A percentile compares a stretch with the other conserved stretches of the same genome.
Conservation (phyloP, 192 early-diverging fungal species). For the Umbelopsis ramanniana region DNA sequence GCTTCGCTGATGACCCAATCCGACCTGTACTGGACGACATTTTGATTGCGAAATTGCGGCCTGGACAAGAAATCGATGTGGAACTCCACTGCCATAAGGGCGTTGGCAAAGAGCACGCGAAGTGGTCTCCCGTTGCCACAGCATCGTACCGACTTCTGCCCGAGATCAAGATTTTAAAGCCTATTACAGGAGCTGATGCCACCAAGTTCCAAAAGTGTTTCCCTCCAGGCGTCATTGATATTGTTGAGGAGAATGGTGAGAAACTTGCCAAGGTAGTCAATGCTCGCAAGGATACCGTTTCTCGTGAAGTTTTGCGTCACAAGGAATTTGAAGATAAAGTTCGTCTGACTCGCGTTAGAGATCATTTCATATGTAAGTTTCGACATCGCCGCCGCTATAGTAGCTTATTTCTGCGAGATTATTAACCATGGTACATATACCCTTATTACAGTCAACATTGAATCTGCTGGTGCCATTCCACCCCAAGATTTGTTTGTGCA, state of each 20-base stretch:
- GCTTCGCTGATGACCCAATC: slow-evolving; percentile 71
- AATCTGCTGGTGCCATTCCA: slow-evolving; percentile 82
- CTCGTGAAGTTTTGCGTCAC: slow-evolving; percentile 91
- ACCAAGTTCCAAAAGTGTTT: slow-evolving; percentile 87
- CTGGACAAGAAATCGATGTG: slow-evolving; percentile 84
- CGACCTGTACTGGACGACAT: slow-evolving; percentile 90
- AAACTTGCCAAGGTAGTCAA: slow-evolving; percentile 83
- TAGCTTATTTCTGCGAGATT: background rate
- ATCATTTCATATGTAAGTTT: slow-evolving; percentile 96
- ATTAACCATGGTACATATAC: background rate
- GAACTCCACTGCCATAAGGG: slow-evolving; percentile 93
- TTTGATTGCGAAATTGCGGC: slow-evolving; percentile 89
- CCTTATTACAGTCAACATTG: slow-evolving; percentile 68
- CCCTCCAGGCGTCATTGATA: slow-evolving; percentile 81
- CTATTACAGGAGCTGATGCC: slow-evolving; percentile 84
- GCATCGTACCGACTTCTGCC: slow-evolving; percentile 95
- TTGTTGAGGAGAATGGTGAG: slow-evolving; percentile 69
- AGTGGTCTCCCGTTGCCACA: slow-evolving; percentile 96
- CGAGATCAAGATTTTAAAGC: slow-evolving; percentile 82
- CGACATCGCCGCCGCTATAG: background rate
- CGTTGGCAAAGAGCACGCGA: slow-evolving; percentile 94
- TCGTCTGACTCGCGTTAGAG: slow-evolving; percentile 83
- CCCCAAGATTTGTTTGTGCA: slow-evolving; percentile 79
- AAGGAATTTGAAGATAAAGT: slow-evolving; percentile 92
- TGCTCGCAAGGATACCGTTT: slow-evolving; percentile 94